Percentiles rank a stretch among this genome's conserved stretches.
Conservation (phyloP, 139 green algal genomes). For the Chlamydomonas sphaeroides region DNA sequence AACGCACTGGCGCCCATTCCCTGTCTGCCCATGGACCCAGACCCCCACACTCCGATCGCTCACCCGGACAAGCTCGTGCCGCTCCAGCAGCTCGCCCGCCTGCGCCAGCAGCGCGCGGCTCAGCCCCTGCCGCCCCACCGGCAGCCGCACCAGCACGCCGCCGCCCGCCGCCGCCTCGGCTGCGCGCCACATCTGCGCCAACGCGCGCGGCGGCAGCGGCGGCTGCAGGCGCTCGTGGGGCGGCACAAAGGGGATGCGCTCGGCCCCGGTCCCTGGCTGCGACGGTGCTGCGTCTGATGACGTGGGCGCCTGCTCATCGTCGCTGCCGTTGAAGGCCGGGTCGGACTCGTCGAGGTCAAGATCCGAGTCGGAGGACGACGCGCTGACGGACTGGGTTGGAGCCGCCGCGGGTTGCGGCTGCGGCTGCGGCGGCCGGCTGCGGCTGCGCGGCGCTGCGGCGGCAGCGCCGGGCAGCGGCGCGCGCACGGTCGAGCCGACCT, state of each 20-base stretch:
- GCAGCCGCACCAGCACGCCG: constrained; percentile 26
- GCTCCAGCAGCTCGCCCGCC: constrained; percentile 23
- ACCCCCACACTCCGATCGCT: background rate
- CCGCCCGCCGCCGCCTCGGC: constrained; percentile 20
- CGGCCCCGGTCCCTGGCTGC: background rate
- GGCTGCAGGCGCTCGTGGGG: background rate
- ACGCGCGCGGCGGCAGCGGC: background rate
- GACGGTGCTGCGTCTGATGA: too few relatives aligned
- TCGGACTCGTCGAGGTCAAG: background rate
- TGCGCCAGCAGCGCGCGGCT: constrained; percentile 14
- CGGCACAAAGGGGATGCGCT: constrained; percentile 25
- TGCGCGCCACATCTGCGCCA: background rate
- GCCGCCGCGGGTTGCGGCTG: background rate
- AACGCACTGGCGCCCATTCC: too few relatives aligned
- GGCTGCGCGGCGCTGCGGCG: background rate
- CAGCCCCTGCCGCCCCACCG: background rate
- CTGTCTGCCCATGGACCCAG: too few relatives aligned
- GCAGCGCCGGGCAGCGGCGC: background rate
- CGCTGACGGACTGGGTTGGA: background rate
- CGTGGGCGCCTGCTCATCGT: background rate
- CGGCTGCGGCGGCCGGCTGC: background rate
- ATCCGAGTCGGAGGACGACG: background rate
- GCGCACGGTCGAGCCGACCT: background rate
- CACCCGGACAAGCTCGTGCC: constrained; percentile 29
- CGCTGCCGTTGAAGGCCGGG: background rate